Conservation (phyloP, 768 basidiomycete species). For the Pholiota molesta region DNA sequence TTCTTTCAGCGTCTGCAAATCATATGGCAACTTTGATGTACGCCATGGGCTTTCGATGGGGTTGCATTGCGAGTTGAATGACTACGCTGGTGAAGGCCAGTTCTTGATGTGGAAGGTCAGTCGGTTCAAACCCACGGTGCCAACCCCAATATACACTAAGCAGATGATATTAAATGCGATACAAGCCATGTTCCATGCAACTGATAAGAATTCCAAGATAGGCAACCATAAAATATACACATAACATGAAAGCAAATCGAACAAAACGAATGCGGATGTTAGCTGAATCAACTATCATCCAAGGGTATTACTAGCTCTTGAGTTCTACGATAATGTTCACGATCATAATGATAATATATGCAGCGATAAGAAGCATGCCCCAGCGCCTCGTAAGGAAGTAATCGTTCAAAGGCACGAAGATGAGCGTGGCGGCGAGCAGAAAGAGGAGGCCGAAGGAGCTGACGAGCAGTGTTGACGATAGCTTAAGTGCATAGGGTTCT, state of each 20-base stretch:
- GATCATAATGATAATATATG: slow-evolving; percentile 77
- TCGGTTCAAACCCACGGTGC: too few relatives aligned
- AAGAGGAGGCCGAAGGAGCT: slow-evolving; percentile 81
- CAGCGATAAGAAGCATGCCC: slow-evolving; percentile 78
- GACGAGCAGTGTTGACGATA: slow-evolving; percentile 83
- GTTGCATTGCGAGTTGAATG: too few relatives aligned
- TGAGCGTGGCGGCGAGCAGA: slow-evolving; percentile 72
- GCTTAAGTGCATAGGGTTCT: slow-evolving; percentile 70
- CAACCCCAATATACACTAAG: not conserved
- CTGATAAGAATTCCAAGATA: not conserved
- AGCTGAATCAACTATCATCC: not conserved
- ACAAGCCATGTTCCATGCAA: not conserved
- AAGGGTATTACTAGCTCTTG: slow-evolving; percentile 21
- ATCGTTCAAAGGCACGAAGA: slow-evolving; percentile 84
- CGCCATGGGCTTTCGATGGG: too few relatives aligned
- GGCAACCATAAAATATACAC: not conserved
- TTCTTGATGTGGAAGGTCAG: too few relatives aligned
- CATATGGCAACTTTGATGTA: too few relatives aligned
- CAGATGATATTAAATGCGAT: not conserved
- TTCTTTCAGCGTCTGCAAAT: too few relatives aligned
- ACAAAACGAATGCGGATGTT: not conserved
- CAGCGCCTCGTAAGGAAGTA: slow-evolving; percentile 80
- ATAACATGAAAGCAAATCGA: not conserved
- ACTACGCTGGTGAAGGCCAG: too few relatives aligned
- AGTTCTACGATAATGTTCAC: slow-evolving; percentile 83